Conservation (phyloP, 345 rosid genomes). For the Toxicodendron radicans region DNA sequence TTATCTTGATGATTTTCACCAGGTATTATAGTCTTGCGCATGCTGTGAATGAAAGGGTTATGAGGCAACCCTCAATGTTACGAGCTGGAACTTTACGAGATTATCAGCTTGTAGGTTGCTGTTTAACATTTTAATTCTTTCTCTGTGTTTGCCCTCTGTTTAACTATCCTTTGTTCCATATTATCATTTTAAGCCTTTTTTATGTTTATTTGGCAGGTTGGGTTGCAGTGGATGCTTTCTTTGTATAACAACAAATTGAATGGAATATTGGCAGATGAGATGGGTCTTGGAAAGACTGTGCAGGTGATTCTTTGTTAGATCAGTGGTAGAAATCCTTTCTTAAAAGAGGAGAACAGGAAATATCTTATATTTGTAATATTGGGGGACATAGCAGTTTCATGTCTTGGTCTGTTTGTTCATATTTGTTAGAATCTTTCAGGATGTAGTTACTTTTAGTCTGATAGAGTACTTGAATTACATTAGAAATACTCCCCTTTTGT, state of each 20-base stretch:
- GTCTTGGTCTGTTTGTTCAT: not conserved
- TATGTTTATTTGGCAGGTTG: constrained; percentile 61
- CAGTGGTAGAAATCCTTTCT: not conserved
- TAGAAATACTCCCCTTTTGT: constrained; percentile 1
- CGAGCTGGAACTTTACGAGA: constrained; percentile 94
- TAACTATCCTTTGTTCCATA: not conserved
- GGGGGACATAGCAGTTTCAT: constrained; percentile 4
- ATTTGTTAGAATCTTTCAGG: not conserved
- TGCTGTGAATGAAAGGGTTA: constrained; percentile 92
- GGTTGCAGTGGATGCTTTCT: constrained; percentile 99
- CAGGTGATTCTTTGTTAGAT: constrained; percentile 57
- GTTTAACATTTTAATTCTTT: constrained; percentile 18
- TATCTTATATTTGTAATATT: not conserved
- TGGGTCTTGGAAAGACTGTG: constrained; percentile 99
- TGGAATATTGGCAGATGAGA: constrained; percentile 99
- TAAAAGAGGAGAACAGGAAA: not conserved
- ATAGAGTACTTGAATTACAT: constrained; percentile 8
- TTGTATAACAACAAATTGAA: constrained; percentile 95
- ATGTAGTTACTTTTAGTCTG: not conserved
- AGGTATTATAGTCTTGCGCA: constrained; percentile 98
- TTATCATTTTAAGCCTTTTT: constrained; percentile 14
- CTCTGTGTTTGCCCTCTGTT: constrained; percentile 10
- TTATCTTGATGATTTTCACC: constrained; percentile 20
- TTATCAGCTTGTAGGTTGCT: constrained; percentile 91
- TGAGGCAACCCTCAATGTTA: constrained; percentile 94